A percentile compares a stretch with the other conserved stretches of the same genome.
Evolutionary conservation across 352 stramenopile genomes (phyloP).

Genomic region (Globisporangium viniferum): DNA sequence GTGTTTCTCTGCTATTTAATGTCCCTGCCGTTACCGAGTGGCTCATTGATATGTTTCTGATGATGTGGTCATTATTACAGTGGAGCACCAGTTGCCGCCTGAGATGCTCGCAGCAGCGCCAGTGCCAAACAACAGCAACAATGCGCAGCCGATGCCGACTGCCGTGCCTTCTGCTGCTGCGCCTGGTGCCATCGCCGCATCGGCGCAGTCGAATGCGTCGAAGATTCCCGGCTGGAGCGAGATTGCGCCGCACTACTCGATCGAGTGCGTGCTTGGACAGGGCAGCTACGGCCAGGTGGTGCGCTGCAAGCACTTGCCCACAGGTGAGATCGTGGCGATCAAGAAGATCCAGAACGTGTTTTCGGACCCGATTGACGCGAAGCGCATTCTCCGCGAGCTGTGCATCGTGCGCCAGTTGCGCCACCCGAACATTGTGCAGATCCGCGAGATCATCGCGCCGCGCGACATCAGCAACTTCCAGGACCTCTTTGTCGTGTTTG

Average conservation of each 20-base stretch:
- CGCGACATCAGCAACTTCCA: slow-evolving; percentile 70
- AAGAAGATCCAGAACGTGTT: slow-evolving; percentile 91
- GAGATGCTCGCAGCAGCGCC: slow-evolving; percentile 8
- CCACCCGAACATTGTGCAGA: slow-evolving; percentile 87
- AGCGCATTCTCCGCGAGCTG: slow-evolving; percentile 81
- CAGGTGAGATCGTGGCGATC: slow-evolving; percentile 85
- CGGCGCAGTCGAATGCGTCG: slow-evolving; percentile 51
- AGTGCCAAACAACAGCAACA: background rate
- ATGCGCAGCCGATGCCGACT: background rate
- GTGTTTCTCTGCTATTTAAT: slow-evolving; percentile 14
- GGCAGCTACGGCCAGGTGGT: slow-evolving; percentile 86
- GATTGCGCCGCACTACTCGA: slow-evolving; percentile 80
- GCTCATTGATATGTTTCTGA: background rate
- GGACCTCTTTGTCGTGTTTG: slow-evolving; percentile 84
- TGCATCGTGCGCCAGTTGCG: slow-evolving; percentile 82
- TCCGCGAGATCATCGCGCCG: slow-evolving; percentile 83
- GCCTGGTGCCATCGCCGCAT: slow-evolving; percentile 15
- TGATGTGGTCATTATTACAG: slow-evolving; percentile 8
- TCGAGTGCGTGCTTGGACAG: slow-evolving; percentile 82
- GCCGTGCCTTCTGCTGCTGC: background rate
- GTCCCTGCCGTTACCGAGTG: background rate
- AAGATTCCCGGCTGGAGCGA: slow-evolving; percentile 82
- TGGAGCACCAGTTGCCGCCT: slow-evolving; percentile 13
- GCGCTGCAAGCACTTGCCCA: slow-evolving; percentile 84
- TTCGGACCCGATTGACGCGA: slow-evolving; percentile 83